phyloP scores from a whole-genome alignment of 495 filamentous ascomycete species.

The Glarea lozoyensis region DNA sequence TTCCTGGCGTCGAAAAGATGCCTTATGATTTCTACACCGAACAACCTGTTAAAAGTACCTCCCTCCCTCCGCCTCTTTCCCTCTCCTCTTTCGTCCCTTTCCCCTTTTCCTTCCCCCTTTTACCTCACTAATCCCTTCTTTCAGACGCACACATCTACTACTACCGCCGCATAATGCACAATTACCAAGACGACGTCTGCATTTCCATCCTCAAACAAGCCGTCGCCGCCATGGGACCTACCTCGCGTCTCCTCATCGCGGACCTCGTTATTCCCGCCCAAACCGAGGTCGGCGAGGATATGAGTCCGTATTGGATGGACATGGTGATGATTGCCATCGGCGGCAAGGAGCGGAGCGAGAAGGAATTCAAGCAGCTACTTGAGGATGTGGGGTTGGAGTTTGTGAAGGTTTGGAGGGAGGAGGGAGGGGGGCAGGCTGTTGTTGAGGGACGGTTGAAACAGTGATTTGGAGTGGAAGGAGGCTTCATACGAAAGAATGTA shows the following conservation, averaged over 20 bases:
- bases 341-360: conserved; percentile 30
- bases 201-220: conserved; percentile 22
- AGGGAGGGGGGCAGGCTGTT: conserved; percentile 4
- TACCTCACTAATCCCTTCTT: no score
- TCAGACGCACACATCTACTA: conserved; percentile 24
- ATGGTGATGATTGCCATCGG: conserved; percentile 29
- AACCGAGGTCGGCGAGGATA: conserved; percentile 12
- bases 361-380: conserved; percentile 31
- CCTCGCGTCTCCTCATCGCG: conserved; percentile 8
- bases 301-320: conserved; percentile 25
- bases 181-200: conserved; percentile 21
- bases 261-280: conserved; percentile 8
- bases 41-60: conserved; percentile 36
- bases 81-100: no score
- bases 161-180: conserved; percentile 25
- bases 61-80: not conserved
- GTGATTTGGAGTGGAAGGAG: no score
- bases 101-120: no score
- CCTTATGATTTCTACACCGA: conserved; percentile 40
- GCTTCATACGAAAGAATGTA: no score
- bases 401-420: conserved; percentile 13
- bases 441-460: conserved; percentile 7
- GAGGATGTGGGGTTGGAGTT: conserved; percentile 26
- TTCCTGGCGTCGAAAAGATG: conserved; percentile 35
- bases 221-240: conserved; percentile 23